phyloP scores from a whole-genome alignment of 768 basidiomycete species.

The Tulasnella sp. region DNA sequence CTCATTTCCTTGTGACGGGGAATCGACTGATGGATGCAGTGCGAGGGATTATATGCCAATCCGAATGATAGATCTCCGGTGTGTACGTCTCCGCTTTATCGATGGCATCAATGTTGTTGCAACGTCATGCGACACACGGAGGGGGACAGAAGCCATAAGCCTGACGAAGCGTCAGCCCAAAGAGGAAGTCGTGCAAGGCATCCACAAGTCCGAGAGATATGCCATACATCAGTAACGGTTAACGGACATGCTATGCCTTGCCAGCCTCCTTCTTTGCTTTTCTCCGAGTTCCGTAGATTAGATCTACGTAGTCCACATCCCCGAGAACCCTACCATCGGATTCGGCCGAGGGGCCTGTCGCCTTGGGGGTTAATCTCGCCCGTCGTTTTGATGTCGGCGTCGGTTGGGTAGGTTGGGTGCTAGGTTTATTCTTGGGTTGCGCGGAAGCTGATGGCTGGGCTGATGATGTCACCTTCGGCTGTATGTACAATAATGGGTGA shows the following conservation, averaged over 20 bases:
- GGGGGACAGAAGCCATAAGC: too few relatives aligned
- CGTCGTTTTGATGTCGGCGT: not conserved
- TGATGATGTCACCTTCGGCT: not conserved
- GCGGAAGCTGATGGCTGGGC: not conserved
- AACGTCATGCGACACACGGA: too few relatives aligned
- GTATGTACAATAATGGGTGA: not conserved
- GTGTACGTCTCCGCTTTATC: too few relatives aligned
- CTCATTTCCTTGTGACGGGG: too few relatives aligned
- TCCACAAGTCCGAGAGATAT: too few relatives aligned
- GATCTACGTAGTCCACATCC: not conserved
- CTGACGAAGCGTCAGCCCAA: too few relatives aligned
- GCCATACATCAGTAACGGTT: too few relatives aligned
- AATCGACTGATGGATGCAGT: too few relatives aligned
- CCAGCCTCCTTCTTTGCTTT: not conserved
- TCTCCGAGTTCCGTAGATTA: not conserved
- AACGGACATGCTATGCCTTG: not conserved
- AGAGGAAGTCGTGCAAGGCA: too few relatives aligned
- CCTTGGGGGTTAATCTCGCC: not conserved
- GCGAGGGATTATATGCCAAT: too few relatives aligned
- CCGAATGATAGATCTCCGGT: too few relatives aligned
- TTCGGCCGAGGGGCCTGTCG: not conserved
- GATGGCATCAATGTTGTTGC: too few relatives aligned
- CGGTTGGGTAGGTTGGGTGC: not conserved
- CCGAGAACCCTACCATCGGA: not conserved
- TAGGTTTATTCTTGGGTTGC: not conserved